Evolutionary conservation across 2,329 filamentous ascomycete species (phyloP).

Genomic region (Claviceps arundinis): DNA sequence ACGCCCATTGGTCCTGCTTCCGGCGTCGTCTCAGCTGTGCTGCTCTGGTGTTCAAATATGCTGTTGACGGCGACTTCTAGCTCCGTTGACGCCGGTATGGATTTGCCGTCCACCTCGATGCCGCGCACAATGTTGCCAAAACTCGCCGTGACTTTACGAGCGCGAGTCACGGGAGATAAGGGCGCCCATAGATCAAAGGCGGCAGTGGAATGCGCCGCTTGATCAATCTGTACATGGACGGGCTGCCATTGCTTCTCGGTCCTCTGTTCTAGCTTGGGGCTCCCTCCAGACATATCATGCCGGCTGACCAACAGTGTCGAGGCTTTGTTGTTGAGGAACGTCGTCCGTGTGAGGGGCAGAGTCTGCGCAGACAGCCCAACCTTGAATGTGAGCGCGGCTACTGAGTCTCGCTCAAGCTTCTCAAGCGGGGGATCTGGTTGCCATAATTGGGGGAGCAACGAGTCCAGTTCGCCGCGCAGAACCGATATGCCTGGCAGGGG

Average conservation of each 20-base stretch:
- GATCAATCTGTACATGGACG: constrained; percentile 15
- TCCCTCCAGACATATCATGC: constrained; percentile 14
- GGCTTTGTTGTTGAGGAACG: constrained; percentile 56
- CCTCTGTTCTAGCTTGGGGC: constrained; percentile 13
- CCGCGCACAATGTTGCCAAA: constrained; percentile 70
- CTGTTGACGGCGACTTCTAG: constrained; percentile 51
- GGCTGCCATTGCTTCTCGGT: constrained; percentile 27
- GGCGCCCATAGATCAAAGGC: constrained; percentile 26
- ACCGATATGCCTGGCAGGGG: constrained; percentile 36
- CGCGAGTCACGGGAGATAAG: constrained; percentile 48
- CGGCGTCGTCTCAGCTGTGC: constrained; percentile 8
- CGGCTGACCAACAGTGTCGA: constrained; percentile 40
- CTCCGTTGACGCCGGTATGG: constrained; percentile 54
- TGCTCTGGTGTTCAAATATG: constrained; percentile 32
- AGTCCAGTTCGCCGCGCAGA: constrained; percentile 27
- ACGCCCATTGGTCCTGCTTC: constrained; percentile 42
- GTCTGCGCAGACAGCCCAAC: constrained; percentile 28
- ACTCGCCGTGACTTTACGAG: constrained; percentile 48
- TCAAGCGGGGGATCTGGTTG: constrained; percentile 13
- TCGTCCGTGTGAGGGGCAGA: constrained; percentile 62
- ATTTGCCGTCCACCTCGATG: constrained; percentile 34
- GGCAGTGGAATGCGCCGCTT: constrained; percentile 10
- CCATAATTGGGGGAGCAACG: constrained; percentile 35
- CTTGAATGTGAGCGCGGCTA: constrained; percentile 29
- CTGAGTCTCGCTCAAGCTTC: constrained; percentile 19